Conservation (phyloP, 768 basidiomycete genomes). For the Lactarius tabidus region DNA sequence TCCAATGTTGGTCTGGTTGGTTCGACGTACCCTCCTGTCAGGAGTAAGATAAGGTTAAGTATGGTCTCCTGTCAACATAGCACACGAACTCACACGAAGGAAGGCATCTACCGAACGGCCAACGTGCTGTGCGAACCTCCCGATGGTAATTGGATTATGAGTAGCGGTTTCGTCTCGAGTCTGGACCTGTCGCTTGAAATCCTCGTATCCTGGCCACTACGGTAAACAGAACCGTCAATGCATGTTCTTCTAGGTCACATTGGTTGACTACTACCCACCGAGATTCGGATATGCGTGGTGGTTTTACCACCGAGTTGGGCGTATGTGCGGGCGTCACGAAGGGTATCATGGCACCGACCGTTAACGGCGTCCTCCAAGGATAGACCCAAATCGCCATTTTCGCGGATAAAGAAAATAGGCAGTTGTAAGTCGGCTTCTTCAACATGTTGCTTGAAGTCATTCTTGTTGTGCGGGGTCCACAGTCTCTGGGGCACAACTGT, state of each 20-base stretch:
- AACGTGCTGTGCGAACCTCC: slow-evolving; percentile 18
- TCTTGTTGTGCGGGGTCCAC: slow-evolving; percentile 10
- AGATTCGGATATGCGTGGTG: slow-evolving; percentile 15
- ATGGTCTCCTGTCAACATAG: neutral
- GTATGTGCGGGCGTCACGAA: neutral
- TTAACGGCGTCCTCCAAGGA: slow-evolving; percentile 9
- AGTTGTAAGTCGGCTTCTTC: slow-evolving; percentile 9
- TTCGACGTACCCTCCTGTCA: neutral
- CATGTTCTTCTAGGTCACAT: neutral
- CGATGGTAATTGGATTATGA: slow-evolving; percentile 10
- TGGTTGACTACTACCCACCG: slow-evolving; percentile 2
- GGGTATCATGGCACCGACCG: slow-evolving; percentile 4
- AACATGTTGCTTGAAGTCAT: slow-evolving; percentile 14
- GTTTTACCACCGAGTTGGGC: slow-evolving; percentile 13
- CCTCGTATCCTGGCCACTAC: slow-evolving; percentile 17
- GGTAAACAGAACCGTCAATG: neutral
- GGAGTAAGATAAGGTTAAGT: neutral
- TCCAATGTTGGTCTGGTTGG: neutral
- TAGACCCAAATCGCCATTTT: slow-evolving; percentile 8
- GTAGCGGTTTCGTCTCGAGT: slow-evolving; percentile 13
- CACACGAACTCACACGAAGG: slow-evolving; percentile 10
- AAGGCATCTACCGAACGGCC: slow-evolving; percentile 18
- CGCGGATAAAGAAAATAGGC: slow-evolving; percentile 20
- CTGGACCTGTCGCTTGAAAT: slow-evolving; percentile 18
- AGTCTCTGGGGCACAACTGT: slow-evolving; percentile 18